Evolutionary conservation across 2,329 filamentous ascomycete species (phyloP), one percentile per base, ranked within the genome.

Genomic region (Trichophyton schoenleinii): DNA sequence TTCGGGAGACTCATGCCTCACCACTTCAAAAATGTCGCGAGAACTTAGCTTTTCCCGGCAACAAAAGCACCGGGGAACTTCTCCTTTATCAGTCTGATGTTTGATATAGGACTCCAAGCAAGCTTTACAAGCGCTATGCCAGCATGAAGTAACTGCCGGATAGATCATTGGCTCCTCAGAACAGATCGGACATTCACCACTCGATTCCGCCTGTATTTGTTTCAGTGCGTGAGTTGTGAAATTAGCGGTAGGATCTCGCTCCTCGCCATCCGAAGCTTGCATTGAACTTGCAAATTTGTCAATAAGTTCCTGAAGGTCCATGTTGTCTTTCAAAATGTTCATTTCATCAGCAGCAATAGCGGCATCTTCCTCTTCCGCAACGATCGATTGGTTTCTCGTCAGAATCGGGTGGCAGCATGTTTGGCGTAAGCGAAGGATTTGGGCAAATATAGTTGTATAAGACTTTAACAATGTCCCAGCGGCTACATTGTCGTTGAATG

Each of bases 361-460:
- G 0, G 89, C 90, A 63, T 91, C 88, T 68, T 90, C 87, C 73
- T 97, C 94, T 61, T 97, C 92, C 1, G 89, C 87, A 2, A 95
- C 86, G 3, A 96, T 79, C 2, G 86, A 84, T 67, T 87, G 87
- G 69, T 96, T 95, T 36, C 91, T 85, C 0, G 95, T 94, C 11
- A 99, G 80, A 1, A 92, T 78, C 0, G 94, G 94, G 72, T 99
- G 94, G 65, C 94, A 97, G 72, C 94, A 99, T 1, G 89, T 89
- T 70, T 99, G 94, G 1, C 94, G 86, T 7, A 99, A 83, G 1
- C 94, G 88, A 46, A 99, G 76, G 69, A 99, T 95, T 72, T 99
- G 94, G 0, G 94, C 92, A 71, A 99, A 96, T 64, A 99, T 96
- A 59, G 91, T 96, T 0, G 94, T 96, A 70, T 91, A 99, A 0